Conservation (phyloP, 2,329 filamentous ascomycete species). For the Epichloe sibirici region DNA sequence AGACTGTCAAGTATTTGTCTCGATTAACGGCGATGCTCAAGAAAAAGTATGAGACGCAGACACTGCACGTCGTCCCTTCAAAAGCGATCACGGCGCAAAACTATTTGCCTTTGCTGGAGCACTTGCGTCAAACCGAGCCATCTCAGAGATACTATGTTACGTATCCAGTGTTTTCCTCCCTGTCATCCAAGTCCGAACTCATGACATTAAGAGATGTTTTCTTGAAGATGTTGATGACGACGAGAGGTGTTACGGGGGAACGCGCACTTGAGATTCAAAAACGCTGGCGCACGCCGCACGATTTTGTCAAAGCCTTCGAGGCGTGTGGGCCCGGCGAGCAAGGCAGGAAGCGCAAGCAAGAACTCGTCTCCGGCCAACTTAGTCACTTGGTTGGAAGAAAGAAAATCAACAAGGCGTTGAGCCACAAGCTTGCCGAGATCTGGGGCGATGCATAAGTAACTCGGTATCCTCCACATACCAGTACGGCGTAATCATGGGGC, state of each 20-base stretch:
- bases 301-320: constrained; percentile 59
- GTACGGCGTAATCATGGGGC: neutral
- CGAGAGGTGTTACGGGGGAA: constrained; percentile 63
- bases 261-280: constrained; percentile 71
- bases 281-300: constrained; percentile 61
- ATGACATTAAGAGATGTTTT: constrained; percentile 64
- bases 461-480: neutral
- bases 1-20: constrained; percentile 64
- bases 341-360: constrained; percentile 43
- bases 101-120: constrained; percentile 50
- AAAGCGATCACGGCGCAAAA: constrained; percentile 49
- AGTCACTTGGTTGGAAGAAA: constrained; percentile 50
- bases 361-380: constrained; percentile 47
- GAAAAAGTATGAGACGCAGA: constrained; percentile 46
- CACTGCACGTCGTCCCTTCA: constrained; percentile 54
- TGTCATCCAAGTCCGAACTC: constrained; percentile 64
- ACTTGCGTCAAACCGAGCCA: constrained; percentile 42
- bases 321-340: constrained; percentile 35
- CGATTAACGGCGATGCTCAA: constrained; percentile 59
- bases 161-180: constrained; percentile 57
- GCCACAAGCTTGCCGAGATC: constrained; percentile 57
- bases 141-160: constrained; percentile 46
- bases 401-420: constrained; percentile 54
- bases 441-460: constrained; percentile 44
- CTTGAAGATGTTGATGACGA: constrained; percentile 80